Evolutionary conservation across 805 yeast genomes (phyloP), one percentile per base, ranked within the genome.

Genomic region (Cyberlindnera suaveolens): DNA sequence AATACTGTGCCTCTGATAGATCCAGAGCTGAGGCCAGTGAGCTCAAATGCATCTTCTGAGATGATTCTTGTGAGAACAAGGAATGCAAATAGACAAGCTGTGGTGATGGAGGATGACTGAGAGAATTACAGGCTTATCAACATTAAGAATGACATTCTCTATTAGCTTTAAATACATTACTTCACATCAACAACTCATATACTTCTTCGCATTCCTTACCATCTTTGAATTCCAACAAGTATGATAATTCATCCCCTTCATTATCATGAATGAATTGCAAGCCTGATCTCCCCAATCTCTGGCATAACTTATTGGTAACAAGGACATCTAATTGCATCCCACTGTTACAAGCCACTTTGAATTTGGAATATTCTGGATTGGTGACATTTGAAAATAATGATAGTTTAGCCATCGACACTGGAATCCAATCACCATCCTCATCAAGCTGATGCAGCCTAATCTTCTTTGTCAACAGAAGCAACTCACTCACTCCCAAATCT

Each of bases 281-380:
- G 0, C 62, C 62, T 9, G 57, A 46, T 38, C 41, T 53, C 6
- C 61, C 61, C 31, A 56, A 35, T 39, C 52, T 43, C n/a, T 41
- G 34, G 34, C 57, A 51, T 5, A 33, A 31, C 2, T 45, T 33
- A 42, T 54, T 53, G 33, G 45, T 42, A 19, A 56, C 52, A 20
- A 51, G 16, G 1, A 48, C 36, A 15, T 39, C 41, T 2, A 47
- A 19, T 13, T 34, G 38, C 11, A 27, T 29, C 5, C 44, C 42
- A 13, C 40, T 40, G n/a, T 26, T 3, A 27, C 43, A 49, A 5
- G 31, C 31, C 19, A 56, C 41, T 18, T 42, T 44, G 30, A 55
- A 47, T 11, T 49, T 48, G 10, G 57, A 53, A 29, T 33, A 55
- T 15, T 46, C 46, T n/a, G 55, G 57, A 31, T 53, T 50, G 3